Conservation (phyloP, 106 monocot genomes). For the Dendrobium chrysotoxum region DNA sequence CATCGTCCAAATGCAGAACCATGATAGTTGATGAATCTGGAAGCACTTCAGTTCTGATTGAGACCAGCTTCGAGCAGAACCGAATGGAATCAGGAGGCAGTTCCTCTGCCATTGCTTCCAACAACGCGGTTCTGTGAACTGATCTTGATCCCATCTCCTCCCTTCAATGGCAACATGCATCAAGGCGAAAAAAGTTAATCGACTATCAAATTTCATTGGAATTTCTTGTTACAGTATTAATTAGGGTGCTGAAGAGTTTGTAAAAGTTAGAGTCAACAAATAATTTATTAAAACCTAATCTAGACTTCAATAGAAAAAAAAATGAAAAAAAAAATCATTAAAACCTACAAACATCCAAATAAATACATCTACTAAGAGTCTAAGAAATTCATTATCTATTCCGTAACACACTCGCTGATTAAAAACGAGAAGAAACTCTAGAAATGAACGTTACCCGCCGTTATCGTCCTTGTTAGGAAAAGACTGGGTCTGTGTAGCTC, state of each 20-base stretch:
- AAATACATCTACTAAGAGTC: too few relatives aligned
- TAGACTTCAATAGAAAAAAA: too few relatives aligned
- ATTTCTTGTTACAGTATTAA: too few relatives aligned
- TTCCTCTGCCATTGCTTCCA: slow-evolving; percentile 12
- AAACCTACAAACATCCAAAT: too few relatives aligned
- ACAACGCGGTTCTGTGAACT: slow-evolving; percentile 10
- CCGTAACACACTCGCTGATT: too few relatives aligned
- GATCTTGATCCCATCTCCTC: neutral
- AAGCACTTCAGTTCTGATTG: neutral
- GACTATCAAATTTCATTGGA: neutral
- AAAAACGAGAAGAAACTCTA: neutral
- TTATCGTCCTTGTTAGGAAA: neutral
- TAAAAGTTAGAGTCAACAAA: too few relatives aligned
- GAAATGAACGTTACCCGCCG: neutral
- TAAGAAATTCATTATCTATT: too few relatives aligned
- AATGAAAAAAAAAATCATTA: too few relatives aligned
- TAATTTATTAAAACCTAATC: too few relatives aligned
- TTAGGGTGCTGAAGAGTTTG: too few relatives aligned
- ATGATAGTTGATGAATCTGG: neutral
- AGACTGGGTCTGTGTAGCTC: neutral
- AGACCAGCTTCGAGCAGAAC: slow-evolving; percentile 14
- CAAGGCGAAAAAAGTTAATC: neutral
- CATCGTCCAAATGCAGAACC: slow-evolving; percentile 8
- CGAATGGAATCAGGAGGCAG: neutral
- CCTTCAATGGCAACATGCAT: neutral